Percentiles rank a stretch among this genome's conserved stretches.
These are phyloP conservation scores for Datura wrightii DNA, from an alignment of 257 asterid species.

Conservation along the genomic window DNA sequence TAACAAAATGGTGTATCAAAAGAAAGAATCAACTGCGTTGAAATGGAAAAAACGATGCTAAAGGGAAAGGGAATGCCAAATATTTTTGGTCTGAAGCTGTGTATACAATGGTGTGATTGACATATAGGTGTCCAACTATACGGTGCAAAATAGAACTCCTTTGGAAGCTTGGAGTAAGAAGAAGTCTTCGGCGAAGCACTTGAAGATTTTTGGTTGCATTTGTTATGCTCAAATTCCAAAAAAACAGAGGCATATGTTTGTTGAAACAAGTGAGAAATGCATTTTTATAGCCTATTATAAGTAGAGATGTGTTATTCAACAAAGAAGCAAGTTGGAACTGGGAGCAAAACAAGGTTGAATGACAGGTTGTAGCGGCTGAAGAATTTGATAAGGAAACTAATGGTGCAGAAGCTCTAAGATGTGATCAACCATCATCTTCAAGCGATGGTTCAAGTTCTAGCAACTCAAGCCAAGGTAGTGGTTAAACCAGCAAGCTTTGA, in stretches of 20 bases:
- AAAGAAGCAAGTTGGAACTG: background rate
- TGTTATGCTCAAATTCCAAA: background rate
- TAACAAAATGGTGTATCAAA: background rate
- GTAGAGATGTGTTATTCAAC: background rate
- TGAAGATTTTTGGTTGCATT: background rate
- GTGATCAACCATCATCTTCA: background rate
- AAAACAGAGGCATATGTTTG: background rate
- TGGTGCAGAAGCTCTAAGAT: conserved; percentile 9
- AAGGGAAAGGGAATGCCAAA: conserved; percentile 5
- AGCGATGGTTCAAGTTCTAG: background rate
- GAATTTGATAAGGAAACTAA: background rate
- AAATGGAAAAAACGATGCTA: conserved; percentile 26
- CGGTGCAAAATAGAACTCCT: background rate
- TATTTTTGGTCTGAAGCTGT: background rate
- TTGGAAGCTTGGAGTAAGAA: background rate
- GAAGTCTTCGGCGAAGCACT: background rate
- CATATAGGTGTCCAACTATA: background rate
- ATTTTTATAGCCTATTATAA: background rate
- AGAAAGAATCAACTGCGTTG: background rate
- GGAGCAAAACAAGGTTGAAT: background rate
- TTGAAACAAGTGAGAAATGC: conserved; percentile 1
- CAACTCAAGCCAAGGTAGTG: background rate
- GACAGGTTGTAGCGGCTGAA: background rate
- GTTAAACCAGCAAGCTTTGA: conserved; percentile 8
- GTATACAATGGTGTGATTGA: background rate